Base-by-base conservation (phyloP, 1,139 yeast genomes). In the Ogataea hybrid region DNA sequence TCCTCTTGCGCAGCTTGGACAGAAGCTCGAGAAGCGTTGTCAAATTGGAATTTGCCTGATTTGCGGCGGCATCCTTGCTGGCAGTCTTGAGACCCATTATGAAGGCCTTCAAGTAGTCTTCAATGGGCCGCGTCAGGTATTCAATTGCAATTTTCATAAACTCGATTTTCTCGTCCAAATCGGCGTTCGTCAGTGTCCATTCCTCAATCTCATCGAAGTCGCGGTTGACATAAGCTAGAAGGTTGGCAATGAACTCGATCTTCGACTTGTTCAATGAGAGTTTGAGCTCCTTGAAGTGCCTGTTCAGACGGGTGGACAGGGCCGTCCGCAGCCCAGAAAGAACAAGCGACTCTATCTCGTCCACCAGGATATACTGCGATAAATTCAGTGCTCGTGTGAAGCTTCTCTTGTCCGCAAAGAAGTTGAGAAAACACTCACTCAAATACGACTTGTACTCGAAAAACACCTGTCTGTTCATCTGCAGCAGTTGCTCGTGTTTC, bases 201-300 rank as follows among this genome's bases (percentile, higher is more conserved):
- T 54, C 49, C 29, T 49, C 49, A 8, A 56, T 31, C 10, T 46
- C 34, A 30, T 54, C 53, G 5, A 56, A 44, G 41, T 57, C 61
- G 16, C 48, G 43, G 12, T 49, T 48, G 31, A 52, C 46, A 3
- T 43, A 41, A 6, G 52, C 42, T 18, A 58, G 38, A 8, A 48
- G 48, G 14, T 45, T 42, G 6, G 52, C 50, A 28, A 54, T 35
- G 15, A 39, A 37, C 12, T 55, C 52, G 21, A 53, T 34, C 14
- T 41, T 32, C 25, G 36, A 38, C 30, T 29, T 35, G 41, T 35
- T 35, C 30, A 35, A 39, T 8, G 43, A 39, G n/a, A 38, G n/a
- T 16, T 44, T 39, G 27, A 44, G 30, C 14, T 39, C 39, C 10
- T 39, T 35, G 21, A 37, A 31, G 25, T 41, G 34, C 17, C 28